A percentile compares a stretch with the other conserved stretches of the same genome.
These are phyloP conservation scores for Pulveroboletus sp. DNA, from an alignment of 768 basidiomycete species.

Conservation along the genomic window DNA sequence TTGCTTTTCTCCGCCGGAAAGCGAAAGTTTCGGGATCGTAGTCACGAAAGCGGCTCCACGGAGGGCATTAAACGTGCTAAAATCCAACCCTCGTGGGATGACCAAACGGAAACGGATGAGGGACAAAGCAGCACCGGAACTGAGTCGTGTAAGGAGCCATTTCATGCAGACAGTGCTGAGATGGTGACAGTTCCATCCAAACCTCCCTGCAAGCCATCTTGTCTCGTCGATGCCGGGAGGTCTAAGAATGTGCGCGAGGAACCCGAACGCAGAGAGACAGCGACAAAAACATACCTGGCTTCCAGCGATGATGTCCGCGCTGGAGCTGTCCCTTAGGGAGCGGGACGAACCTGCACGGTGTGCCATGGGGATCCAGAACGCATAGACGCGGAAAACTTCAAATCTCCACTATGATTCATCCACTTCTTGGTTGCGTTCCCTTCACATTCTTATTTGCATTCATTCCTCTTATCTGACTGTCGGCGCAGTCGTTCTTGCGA, in stretches of 20 bases:
- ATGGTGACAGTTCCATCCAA: constrained; percentile 6
- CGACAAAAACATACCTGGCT: constrained; percentile 21
- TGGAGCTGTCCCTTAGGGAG: constrained; percentile 26
- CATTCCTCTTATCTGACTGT: neutral
- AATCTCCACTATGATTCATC: neutral
- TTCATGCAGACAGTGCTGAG: constrained; percentile 3
- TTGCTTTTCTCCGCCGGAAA: constrained; percentile 49
- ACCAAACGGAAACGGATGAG: constrained; percentile 8
- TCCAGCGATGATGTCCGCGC: constrained; percentile 29
- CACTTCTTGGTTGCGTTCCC: neutral
- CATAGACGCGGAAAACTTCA: constrained; percentile 1
- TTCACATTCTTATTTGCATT: constrained; percentile 11
- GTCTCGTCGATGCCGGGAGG: constrained; percentile 1
- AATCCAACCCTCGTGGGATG: constrained; percentile 4
- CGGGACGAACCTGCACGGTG: constrained; percentile 29
- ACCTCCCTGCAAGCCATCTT: neutral
- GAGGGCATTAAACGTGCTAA: constrained; percentile 17
- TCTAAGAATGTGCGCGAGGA: constrained; percentile 18
- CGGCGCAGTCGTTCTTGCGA: constrained; percentile 8
- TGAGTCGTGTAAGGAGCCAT: neutral
- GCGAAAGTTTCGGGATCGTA: constrained; percentile 25
- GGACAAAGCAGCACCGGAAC: constrained; percentile 10
- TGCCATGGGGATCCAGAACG: constrained; percentile 28
- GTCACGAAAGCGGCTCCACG: constrained; percentile 11
- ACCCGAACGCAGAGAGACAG: constrained; percentile 26